These are phyloP conservation scores for Silene latifolia DNA, from an alignment of 148 eudicot species.

Conservation along the genomic window DNA sequence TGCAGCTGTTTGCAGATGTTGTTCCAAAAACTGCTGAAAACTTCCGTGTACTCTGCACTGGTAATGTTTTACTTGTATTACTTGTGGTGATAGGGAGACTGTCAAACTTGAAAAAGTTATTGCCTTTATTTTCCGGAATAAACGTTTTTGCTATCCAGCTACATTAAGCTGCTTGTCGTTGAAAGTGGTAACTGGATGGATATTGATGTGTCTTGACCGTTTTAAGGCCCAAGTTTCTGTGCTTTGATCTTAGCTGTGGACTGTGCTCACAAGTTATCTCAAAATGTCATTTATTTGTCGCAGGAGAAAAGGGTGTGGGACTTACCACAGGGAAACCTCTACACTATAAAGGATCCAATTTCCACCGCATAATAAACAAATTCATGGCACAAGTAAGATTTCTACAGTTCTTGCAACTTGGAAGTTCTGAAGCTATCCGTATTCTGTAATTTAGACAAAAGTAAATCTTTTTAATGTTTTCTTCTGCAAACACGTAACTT, in stretches of 20 bases:
- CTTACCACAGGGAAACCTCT: constrained; percentile 67
- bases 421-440: background rate
- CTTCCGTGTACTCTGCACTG: constrained; percentile 92
- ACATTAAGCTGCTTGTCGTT: background rate
- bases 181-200: background rate
- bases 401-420: background rate
- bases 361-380: constrained; percentile 90
- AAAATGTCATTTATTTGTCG: constrained; percentile 6
- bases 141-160: background rate
- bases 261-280: background rate
- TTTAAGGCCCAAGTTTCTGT: no score
- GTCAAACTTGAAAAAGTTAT: background rate
- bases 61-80: constrained; percentile 25
- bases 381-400: constrained; percentile 91
- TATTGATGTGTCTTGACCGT: background rate
- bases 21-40: constrained; percentile 98
- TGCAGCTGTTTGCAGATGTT: constrained; percentile 88
- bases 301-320: constrained; percentile 96
- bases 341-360: constrained; percentile 74
- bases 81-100: background rate
- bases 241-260: no score
- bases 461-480: background rate
- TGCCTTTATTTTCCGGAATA: background rate
- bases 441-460: background rate
- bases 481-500: background rate